A percentile compares a stretch with the other conserved stretches of the same genome.
phyloP scores from a whole-genome alignment of 192 early-diverging fungal genomes.

The Geranomyces michiganensis region DNA sequence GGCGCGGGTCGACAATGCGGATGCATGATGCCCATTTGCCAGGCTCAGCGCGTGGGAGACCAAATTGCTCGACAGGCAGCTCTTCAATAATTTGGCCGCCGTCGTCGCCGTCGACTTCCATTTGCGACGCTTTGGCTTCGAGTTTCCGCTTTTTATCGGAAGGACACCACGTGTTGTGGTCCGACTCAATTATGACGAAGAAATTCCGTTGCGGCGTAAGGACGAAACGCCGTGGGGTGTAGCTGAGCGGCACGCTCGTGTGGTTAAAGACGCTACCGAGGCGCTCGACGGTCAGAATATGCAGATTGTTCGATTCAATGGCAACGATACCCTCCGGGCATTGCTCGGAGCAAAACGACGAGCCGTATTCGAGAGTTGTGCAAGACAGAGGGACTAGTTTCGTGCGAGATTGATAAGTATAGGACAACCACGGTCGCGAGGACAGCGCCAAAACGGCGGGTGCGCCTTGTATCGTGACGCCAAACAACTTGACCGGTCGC shows the following conservation, averaged over 20 bases:
- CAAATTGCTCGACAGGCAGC: conserved; percentile 78
- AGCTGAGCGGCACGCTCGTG: conserved; percentile 76
- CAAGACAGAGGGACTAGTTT: conserved; percentile 78
- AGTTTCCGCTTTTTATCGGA: conserved; percentile 61
- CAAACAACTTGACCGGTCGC: conserved; percentile 79
- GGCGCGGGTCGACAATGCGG: conserved; percentile 75
- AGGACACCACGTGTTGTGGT: conserved; percentile 75
- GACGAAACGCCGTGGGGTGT: conserved; percentile 85
- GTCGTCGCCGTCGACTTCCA: conserved; percentile 55
- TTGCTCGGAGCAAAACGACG: conserved; percentile 80
- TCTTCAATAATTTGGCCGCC: conserved; percentile 45
- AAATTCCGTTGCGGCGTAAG: conserved; percentile 72
- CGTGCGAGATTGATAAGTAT: conserved; percentile 71
- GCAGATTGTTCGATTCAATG: conserved; percentile 79
- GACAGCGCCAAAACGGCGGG: conserved; percentile 83
- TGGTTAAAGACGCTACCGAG: conserved; percentile 84
- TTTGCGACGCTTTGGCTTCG: conserved; percentile 43
- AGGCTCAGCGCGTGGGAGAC: conserved; percentile 63
- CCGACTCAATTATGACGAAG: conserved; percentile 89
- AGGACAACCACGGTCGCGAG: conserved; percentile 87
- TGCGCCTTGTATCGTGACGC: conserved; percentile 64
- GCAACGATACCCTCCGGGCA: conserved; percentile 88
- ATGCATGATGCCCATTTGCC: conserved; percentile 91
- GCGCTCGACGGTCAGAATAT: conserved; percentile 83
- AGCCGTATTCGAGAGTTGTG: conserved; percentile 74